These are phyloP conservation scores for Litchi chinensis DNA, from an alignment of 345 rosid species.

Conservation along the genomic window DNA sequence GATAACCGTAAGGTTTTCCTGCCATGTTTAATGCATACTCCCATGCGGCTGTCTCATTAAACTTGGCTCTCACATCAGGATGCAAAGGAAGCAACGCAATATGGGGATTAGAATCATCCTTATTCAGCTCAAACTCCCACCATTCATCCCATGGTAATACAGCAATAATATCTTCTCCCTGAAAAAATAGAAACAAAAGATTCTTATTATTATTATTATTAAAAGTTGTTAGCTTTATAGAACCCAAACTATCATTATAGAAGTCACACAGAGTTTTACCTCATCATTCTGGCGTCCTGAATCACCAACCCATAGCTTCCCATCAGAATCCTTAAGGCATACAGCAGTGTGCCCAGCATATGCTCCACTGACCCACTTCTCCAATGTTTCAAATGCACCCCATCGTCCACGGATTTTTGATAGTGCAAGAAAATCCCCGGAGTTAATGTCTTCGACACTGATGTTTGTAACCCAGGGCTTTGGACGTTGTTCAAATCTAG, in stretches of 20 bases:
- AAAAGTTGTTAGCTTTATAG: not conserved
- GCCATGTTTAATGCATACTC: slow-evolving; percentile 90
- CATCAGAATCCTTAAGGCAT: slow-evolving; percentile 86
- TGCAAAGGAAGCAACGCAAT: slow-evolving; percentile 91
- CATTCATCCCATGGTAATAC: slow-evolving; percentile 95
- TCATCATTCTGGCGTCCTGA: slow-evolving; percentile 94
- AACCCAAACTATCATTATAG: not conserved
- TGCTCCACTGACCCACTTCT: slow-evolving; percentile 99
- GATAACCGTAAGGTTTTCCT: slow-evolving; percentile 92
- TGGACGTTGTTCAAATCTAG: slow-evolving; percentile 73
- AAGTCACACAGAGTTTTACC: slow-evolving; percentile 40
- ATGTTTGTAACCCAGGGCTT: slow-evolving; percentile 76
- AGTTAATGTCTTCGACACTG: slow-evolving; percentile 70
- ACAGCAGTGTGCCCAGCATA: slow-evolving; percentile 97
- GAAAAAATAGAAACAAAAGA: slow-evolving; percentile 10
- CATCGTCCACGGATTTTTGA: slow-evolving; percentile 91
- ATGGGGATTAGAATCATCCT: slow-evolving; percentile 91
- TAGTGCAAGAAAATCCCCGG: slow-evolving; percentile 91
- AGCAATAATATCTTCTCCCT: slow-evolving; percentile 93
- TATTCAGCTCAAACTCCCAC: slow-evolving; percentile 96
- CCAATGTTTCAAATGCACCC: slow-evolving; percentile 98
- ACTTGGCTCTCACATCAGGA: slow-evolving; percentile 82
- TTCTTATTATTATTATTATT: not conserved
- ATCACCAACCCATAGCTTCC: slow-evolving; percentile 96
- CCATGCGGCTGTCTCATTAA: slow-evolving; percentile 96